phyloP scores from a whole-genome alignment of 2,329 filamentous ascomycete species.

The Talaromyces funiculosus region DNA sequence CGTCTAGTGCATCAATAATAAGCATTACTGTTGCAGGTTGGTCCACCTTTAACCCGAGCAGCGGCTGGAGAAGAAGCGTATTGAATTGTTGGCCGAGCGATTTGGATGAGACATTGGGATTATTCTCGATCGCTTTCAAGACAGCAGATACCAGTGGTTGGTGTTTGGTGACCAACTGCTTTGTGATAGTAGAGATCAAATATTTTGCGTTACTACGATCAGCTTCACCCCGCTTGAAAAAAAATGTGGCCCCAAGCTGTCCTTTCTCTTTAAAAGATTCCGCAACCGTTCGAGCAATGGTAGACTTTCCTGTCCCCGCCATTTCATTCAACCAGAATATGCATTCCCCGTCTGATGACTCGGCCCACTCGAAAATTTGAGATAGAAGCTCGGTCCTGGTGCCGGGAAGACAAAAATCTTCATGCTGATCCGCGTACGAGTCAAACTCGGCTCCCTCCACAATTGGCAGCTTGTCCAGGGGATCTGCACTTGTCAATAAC shows the following conservation, averaged over 20 bases:
- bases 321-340: not conserved
- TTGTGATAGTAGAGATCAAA: too few relatives aligned
- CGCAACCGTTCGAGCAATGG: not conserved
- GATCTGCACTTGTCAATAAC: too few relatives aligned
- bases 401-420: not conserved
- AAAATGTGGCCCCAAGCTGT: not conserved
- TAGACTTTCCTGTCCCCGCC: conserved; percentile 1
- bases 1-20: too few relatives aligned
- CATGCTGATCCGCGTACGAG: not conserved
- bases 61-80: conserved; percentile 22
- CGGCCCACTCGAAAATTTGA: not conserved
- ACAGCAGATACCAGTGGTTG: too few relatives aligned
- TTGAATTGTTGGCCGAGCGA: conserved; percentile 22
- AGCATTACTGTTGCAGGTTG: too few relatives aligned
- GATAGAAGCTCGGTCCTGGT: not conserved
- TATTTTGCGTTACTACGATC: not conserved
- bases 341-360: not conserved
- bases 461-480: not conserved
- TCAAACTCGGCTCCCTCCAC: not conserved
- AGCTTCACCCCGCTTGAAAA: not conserved
- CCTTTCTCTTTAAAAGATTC: too few relatives aligned
- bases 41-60: too few relatives aligned
- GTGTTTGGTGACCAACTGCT: too few relatives aligned
- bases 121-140: too few relatives aligned
- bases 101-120: too few relatives aligned